Evolutionary conservation across 345 rosid genomes (phyloP).

Genomic region (Diplotaxis tenuifolia): DNA sequence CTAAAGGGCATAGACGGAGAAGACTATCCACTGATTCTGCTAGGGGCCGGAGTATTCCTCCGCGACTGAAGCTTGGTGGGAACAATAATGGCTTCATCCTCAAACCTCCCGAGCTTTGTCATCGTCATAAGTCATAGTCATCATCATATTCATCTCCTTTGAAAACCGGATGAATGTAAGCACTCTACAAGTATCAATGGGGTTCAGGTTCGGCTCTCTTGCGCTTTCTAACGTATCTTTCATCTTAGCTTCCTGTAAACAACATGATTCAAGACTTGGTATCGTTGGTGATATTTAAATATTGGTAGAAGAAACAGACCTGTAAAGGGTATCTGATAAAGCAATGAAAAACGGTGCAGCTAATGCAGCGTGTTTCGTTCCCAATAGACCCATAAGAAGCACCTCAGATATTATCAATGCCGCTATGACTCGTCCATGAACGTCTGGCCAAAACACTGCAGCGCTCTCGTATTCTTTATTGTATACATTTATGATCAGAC

Average conservation of each 20-base stretch:
- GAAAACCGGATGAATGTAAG: too few relatives aligned
- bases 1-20: conserved; percentile 40
- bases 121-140: neutral
- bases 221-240: conserved; percentile 84
- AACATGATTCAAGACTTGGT: too few relatives aligned
- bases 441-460: conserved; percentile 97
- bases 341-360: conserved; percentile 81
- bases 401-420: conserved; percentile 81
- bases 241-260: conserved; percentile 95
- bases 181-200: too few relatives aligned
- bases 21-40: conserved; percentile 46
- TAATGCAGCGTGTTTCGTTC: too few relatives aligned
- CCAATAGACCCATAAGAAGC: conserved; percentile 79
- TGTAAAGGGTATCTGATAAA: conserved; percentile 74
- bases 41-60: conserved; percentile 55
- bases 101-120: conserved; percentile 36
- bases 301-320: too few relatives aligned
- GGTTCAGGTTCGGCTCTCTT: conserved; percentile 69
- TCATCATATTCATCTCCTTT: too few relatives aligned
- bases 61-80: conserved; percentile 68
- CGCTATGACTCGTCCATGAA: conserved; percentile 63
- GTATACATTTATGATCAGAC: conserved; percentile 87
- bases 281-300: too few relatives aligned
- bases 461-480: conserved; percentile 90
- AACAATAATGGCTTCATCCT: conserved; percentile 56